Evolutionary conservation across 2,329 filamentous ascomycete species (phyloP).

Genomic region (Nigrospora oryzae): DNA sequence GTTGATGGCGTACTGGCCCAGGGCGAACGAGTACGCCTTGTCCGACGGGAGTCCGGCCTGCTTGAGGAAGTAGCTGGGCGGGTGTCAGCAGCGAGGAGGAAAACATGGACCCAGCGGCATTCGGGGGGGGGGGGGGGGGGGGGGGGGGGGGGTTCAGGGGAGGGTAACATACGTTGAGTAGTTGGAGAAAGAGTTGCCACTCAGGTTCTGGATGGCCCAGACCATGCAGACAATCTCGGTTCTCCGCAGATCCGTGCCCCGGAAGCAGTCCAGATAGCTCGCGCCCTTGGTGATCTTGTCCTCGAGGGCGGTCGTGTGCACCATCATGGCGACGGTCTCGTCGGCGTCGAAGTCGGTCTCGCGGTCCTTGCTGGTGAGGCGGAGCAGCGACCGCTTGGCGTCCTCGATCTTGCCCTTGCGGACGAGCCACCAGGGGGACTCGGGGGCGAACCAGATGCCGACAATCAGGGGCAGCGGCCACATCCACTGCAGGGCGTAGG

Average conservation of each 20-base stretch:
- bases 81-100: slow-evolving; percentile 9
- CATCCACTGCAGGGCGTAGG: slow-evolving; percentile 70
- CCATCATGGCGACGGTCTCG: slow-evolving; percentile 87
- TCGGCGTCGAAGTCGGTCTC: slow-evolving; percentile 72
- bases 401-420: slow-evolving; percentile 55
- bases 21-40: slow-evolving; percentile 49
- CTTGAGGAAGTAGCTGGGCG: slow-evolving; percentile 44
- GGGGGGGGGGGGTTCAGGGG: too few relatives aligned
- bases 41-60: slow-evolving; percentile 46
- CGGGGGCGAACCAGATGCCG: slow-evolving; percentile 60
- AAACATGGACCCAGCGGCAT: not conserved
- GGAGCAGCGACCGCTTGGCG: slow-evolving; percentile 57
- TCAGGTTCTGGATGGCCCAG: slow-evolving; percentile 56
- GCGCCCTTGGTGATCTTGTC: slow-evolving; percentile 65
- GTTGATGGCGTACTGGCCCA: slow-evolving; percentile 62
- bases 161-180: slow-evolving; percentile 43
- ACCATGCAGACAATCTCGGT: slow-evolving; percentile 65
- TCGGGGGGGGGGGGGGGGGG: not conserved
- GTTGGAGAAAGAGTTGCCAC: slow-evolving; percentile 56
- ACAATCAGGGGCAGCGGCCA: slow-evolving; percentile 62
- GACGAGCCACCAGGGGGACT: slow-evolving; percentile 71
- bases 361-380: slow-evolving; percentile 51
- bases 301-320: slow-evolving; percentile 77
- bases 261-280: slow-evolving; percentile 77
- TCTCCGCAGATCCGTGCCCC: slow-evolving; percentile 65